A percentile compares a stretch with the other conserved stretches of the same genome.
phyloP scores from a whole-genome alignment of 352 stramenopile species.

The Thraustochytrium sp. region DNA sequence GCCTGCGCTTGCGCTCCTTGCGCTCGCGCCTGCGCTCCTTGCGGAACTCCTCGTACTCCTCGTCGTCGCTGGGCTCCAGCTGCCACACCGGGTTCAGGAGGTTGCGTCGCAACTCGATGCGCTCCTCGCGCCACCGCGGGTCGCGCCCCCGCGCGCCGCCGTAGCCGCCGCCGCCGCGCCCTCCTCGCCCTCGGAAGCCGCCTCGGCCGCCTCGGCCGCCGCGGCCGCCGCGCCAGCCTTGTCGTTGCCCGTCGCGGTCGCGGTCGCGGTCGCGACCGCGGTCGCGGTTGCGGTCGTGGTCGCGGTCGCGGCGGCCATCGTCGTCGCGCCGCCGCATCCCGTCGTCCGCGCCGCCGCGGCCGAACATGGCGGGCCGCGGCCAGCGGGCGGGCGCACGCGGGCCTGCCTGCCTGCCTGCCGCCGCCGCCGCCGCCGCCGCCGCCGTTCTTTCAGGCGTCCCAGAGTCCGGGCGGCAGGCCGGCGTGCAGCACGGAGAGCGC shows the following conservation, averaged over 20 bases:
- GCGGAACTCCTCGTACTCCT: constrained; percentile 7
- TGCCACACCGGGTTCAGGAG: not conserved
- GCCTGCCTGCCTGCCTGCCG: too few relatives aligned
- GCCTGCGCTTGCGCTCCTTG: not conserved
- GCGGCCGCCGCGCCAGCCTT: too few relatives aligned
- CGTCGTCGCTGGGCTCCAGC: not conserved
- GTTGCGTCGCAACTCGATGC: not conserved
- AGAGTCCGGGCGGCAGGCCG: not conserved
- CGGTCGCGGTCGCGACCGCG: not conserved
- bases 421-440: too few relatives aligned
- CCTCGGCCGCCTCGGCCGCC: not conserved
- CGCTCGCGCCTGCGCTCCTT: not conserved
- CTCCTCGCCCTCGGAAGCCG: not conserved
- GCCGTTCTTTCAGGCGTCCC: not conserved
- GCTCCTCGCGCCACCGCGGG: not conserved
- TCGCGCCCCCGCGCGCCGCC: not conserved
- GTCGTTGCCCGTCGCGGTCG: not conserved
- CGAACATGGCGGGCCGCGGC: too few relatives aligned
- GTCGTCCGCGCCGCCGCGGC: too few relatives aligned
- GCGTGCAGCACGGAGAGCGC: not conserved
- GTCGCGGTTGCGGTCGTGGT: not conserved
- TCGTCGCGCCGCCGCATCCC: not conserved
- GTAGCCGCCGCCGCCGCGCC: not conserved
- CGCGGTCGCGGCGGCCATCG: not conserved
- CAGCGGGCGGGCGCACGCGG: too few relatives aligned